These are phyloP conservation scores for Termitomyces titanicus DNA, from an alignment of 768 basidiomycete genomes.

Conservation along the genomic window DNA sequence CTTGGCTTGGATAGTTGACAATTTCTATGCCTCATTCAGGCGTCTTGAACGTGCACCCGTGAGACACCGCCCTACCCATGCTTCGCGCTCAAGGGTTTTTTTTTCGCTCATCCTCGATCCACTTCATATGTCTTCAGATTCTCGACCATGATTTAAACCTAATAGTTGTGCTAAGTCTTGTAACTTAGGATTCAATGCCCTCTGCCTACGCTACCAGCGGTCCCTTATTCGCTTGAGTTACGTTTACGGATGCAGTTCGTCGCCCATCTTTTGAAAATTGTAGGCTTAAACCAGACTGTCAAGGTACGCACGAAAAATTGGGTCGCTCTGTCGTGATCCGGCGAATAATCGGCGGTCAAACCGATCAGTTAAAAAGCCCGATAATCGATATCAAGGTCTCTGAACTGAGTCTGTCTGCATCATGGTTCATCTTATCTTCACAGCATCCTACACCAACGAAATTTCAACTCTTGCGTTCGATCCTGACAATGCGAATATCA, in stretches of 20 bases:
- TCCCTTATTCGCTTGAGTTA: too few relatives aligned
- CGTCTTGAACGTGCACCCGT: not conserved
- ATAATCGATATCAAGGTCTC: slow-evolving; percentile 9
- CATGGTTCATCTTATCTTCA: slow-evolving; percentile 49
- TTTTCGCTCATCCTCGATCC: not conserved
- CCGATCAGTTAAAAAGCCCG: slow-evolving; percentile 14
- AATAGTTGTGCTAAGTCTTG: too few relatives aligned
- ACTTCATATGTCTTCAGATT: too few relatives aligned
- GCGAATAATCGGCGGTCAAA: slow-evolving; percentile 13
- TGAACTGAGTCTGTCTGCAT: slow-evolving; percentile 5
- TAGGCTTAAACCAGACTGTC: not conserved
- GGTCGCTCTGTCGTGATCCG: not conserved
- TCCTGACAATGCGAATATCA: slow-evolving; percentile 40
- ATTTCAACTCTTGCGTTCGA: slow-evolving; percentile 67
- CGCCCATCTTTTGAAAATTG: too few relatives aligned
- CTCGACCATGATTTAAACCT: too few relatives aligned
- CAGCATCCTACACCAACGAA: slow-evolving; percentile 61
- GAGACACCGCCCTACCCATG: not conserved
- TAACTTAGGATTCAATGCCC: not conserved
- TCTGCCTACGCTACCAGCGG: not conserved
- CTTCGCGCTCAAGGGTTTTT: not conserved
- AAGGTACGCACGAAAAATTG: not conserved
- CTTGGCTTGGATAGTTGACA: not conserved
- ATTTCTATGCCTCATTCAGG: not conserved
- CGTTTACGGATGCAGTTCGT: too few relatives aligned